Conservation (phyloP, 164 flowering plant genomes). For the Buxus sempervirens region DNA sequence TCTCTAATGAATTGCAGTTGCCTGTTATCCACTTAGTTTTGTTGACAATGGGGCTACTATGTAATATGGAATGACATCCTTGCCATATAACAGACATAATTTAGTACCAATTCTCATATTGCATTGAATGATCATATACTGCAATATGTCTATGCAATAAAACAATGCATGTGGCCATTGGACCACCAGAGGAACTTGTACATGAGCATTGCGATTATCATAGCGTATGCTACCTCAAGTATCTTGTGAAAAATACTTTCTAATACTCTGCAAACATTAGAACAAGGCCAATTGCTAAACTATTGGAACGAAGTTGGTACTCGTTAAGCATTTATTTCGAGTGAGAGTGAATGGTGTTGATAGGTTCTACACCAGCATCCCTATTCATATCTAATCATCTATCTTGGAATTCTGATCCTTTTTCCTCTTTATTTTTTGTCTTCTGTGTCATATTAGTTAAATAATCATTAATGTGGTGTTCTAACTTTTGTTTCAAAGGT, state of each 20-base stretch:
- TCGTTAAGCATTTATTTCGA: too few species aligned
- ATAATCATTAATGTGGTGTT: not conserved
- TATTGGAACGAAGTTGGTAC: too few species aligned
- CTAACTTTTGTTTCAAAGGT: constrained; percentile 54
- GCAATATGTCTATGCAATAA: not conserved
- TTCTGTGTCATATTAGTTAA: not conserved
- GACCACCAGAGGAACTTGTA: too few species aligned
- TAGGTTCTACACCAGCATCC: not conserved
- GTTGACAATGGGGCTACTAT: not conserved
- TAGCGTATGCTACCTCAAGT: too few species aligned
- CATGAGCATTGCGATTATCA: too few species aligned
- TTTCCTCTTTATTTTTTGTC: not conserved
- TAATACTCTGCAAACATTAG: too few species aligned
- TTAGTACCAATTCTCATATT: not conserved
- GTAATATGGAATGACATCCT: not conserved
- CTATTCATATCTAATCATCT: not conserved
- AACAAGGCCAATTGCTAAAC: too few species aligned
- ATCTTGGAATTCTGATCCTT: not conserved
- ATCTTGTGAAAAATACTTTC: too few species aligned
- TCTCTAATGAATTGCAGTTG: too few species aligned
- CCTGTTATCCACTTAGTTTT: not conserved
- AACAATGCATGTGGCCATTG: too few species aligned
- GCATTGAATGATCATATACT: not conserved
- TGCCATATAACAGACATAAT: not conserved
- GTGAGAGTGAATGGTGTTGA: too few species aligned